A percentile compares a stretch with the other conserved stretches of the same genome.
Evolutionary conservation across 768 basidiomycete species (phyloP).

Genomic region (Glaciozyma martinii): DNA sequence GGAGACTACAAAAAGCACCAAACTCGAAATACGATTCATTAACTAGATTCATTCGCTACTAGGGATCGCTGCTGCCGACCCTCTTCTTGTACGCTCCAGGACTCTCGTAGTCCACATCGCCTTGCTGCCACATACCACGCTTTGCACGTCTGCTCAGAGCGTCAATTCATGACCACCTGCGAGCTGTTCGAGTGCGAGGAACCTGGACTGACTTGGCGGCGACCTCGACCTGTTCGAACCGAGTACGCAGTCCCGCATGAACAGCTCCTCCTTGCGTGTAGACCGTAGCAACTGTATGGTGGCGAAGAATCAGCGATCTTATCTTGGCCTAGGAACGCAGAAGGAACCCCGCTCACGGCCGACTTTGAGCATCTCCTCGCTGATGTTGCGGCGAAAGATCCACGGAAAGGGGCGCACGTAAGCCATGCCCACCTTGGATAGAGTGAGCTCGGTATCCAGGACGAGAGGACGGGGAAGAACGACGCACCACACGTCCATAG

Average conservation of each 20-base stretch:
- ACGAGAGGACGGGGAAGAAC: not conserved
- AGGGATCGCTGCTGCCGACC: not conserved
- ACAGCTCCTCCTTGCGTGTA: conserved; percentile 73
- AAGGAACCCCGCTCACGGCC: conserved; percentile 51
- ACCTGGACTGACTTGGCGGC: conserved; percentile 54
- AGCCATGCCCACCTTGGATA: not conserved
- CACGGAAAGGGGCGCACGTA: conserved; percentile 46
- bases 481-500: not conserved
- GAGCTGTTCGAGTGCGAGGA: not conserved
- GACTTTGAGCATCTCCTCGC: conserved; percentile 65
- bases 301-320: not conserved
- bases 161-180: not conserved
- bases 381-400: conserved; percentile 47
- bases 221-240: conserved; percentile 54
- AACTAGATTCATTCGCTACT: not conserved
- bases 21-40: too few relatives aligned
- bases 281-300: conserved; percentile 45
- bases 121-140: conserved; percentile 65
- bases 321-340: not conserved
- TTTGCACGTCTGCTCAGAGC: conserved; percentile 41
- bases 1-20: too few relatives aligned
- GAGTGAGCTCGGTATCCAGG: not conserved
- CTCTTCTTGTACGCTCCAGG: conserved; percentile 76
- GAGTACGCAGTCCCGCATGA: conserved; percentile 56
- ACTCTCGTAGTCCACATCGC: conserved; percentile 49